A percentile compares a stretch with the other conserved stretches of the same genome.
Conservation (phyloP, 306 rosid genomes). For the Boehmeria nivea region DNA sequence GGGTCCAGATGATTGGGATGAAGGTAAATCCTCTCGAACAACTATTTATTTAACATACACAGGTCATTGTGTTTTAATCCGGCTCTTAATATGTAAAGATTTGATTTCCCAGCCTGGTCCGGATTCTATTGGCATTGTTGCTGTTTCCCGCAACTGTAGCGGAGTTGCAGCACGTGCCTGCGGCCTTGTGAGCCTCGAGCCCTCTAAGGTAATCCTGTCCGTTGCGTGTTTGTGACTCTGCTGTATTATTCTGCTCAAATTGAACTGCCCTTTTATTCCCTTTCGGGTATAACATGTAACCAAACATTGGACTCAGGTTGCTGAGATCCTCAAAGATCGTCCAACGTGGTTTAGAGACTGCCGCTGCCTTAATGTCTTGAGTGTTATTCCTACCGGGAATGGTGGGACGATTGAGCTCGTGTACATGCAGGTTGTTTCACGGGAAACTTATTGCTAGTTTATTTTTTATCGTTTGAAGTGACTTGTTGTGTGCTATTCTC, state of each 20-base stretch:
- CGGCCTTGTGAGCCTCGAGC: slow-evolving; percentile 99
- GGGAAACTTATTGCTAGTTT: background rate
- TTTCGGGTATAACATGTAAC: background rate
- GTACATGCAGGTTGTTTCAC: slow-evolving; percentile 73
- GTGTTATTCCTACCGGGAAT: slow-evolving; percentile 69
- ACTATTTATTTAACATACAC: background rate
- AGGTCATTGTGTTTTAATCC: background rate
- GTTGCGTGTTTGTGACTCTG: too few species aligned
- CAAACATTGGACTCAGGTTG: slow-evolving; percentile 44
- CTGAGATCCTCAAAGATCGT: slow-evolving; percentile 92
- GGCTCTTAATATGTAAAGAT: too few species aligned
- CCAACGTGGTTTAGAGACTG: slow-evolving; percentile 91
- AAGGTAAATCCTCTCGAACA: slow-evolving; percentile 42
- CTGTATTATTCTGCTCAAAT: background rate
- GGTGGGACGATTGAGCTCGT: slow-evolving; percentile 91
- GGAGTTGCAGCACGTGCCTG: slow-evolving; percentile 99
- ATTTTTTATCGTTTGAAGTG: background rate
- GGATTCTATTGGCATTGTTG: slow-evolving; percentile 99
- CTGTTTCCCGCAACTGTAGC: slow-evolving; percentile 95
- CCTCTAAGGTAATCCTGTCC: slow-evolving; percentile 58
- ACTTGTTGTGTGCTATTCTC: background rate
- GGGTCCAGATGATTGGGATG: slow-evolving; percentile 99
- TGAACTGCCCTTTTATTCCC: background rate
- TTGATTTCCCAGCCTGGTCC: slow-evolving; percentile 83
- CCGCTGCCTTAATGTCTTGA: slow-evolving; percentile 73